Conservation (phyloP, 306 rosid species). For the Boehmeria nivea region DNA sequence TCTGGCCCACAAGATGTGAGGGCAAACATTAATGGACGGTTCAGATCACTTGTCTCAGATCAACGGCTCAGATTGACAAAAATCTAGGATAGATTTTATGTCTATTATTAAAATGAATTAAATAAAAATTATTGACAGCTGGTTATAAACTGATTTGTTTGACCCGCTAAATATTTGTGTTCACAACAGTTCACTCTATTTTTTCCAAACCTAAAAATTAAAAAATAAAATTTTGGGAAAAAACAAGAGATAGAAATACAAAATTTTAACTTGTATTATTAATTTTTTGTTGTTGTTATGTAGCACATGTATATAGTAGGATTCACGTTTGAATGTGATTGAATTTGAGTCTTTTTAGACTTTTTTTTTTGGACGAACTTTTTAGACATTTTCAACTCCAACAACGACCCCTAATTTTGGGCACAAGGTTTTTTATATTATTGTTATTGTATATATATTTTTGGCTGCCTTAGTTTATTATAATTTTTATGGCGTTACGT, state of each 20-base stretch:
- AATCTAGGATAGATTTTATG: background rate
- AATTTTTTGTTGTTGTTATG: background rate
- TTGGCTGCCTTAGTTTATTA: background rate
- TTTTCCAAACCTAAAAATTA: no score
- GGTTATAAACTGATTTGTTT: no score
- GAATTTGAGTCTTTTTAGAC: background rate
- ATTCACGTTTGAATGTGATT: slow-evolving; percentile 12
- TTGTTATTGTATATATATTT: no score
- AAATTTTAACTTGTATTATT: no score
- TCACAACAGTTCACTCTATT: no score
- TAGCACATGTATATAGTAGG: slow-evolving; percentile 9
- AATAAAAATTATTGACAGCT: no score
- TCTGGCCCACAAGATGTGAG: background rate
- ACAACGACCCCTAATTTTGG: no score
- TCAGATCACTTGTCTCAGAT: background rate
- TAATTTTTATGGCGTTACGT: background rate
- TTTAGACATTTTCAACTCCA: slow-evolving; percentile 11
- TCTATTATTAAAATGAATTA: no score
- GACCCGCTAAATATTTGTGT: no score
- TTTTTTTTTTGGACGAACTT: slow-evolving; percentile 4
- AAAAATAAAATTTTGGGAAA: no score
- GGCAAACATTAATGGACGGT: background rate
- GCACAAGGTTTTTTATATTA: no score
- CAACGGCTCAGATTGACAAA: background rate
- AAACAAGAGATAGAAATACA: no score